A percentile compares a stretch with the other conserved stretches of the same genome.
phyloP scores from a whole-genome alignment of 2,329 filamentous ascomycete species.

The Arachnopeziza araneosa region DNA sequence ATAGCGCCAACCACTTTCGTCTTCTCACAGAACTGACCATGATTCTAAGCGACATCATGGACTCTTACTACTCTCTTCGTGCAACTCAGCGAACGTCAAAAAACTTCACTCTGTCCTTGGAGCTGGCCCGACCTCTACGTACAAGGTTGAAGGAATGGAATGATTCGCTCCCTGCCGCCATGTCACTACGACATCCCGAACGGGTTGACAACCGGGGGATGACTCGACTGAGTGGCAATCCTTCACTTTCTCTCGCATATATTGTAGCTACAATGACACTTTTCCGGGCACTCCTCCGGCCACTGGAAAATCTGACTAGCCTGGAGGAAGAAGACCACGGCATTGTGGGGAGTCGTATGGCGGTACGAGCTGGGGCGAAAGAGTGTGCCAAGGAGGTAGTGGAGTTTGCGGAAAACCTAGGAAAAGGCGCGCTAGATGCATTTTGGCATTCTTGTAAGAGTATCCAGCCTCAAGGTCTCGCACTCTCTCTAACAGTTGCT shows the following conservation, averaged over 20 bases:
- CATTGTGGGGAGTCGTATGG: slow-evolving; percentile 6
- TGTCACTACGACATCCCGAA: slow-evolving; percentile 12
- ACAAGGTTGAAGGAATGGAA: slow-evolving; percentile 29
- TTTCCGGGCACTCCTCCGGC: slow-evolving; percentile 30
- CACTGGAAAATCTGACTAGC: slow-evolving; percentile 25
- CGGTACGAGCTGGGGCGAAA: slow-evolving; percentile 27
- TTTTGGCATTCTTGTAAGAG: slow-evolving; percentile 30
- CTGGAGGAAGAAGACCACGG: slow-evolving; percentile 21
- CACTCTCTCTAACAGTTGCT: background rate
- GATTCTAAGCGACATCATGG: slow-evolving; percentile 31
- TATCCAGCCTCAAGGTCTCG: background rate
- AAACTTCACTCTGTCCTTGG: slow-evolving; percentile 28
- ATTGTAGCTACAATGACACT: slow-evolving; percentile 33
- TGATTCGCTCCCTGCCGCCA: slow-evolving; percentile 18
- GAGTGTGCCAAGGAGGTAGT: slow-evolving; percentile 30
- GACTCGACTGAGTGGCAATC: slow-evolving; percentile 26
- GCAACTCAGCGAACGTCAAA: slow-evolving; percentile 27
- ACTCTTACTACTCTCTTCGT: slow-evolving; percentile 29
- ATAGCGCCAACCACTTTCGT: slow-evolving; percentile 24
- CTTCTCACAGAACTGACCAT: slow-evolving; percentile 28
- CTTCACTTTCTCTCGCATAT: slow-evolving; percentile 30
- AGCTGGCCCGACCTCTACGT: slow-evolving; percentile 26
- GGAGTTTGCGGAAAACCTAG: slow-evolving; percentile 28
- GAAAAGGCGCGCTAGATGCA: slow-evolving; percentile 25
- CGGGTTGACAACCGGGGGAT: slow-evolving; percentile 20